Conservation (phyloP, 805 yeast genomes). For the Tetrapisispora phaffii region DNA sequence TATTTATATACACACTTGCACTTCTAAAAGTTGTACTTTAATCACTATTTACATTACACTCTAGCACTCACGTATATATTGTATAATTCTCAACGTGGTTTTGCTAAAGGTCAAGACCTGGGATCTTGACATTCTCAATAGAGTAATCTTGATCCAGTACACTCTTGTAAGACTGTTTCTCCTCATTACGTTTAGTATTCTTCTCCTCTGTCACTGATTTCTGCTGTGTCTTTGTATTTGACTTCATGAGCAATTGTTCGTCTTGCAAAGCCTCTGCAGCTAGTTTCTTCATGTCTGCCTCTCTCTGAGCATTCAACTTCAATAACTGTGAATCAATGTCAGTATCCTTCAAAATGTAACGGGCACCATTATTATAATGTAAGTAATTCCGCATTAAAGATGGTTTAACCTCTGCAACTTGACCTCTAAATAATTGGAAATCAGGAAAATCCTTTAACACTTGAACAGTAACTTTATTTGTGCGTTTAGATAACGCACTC, state of each 20-base stretch:
- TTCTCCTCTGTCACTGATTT: neutral
- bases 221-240: neutral
- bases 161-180: neutral
- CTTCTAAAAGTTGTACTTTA: too few relatives aligned
- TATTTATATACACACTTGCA: too few relatives aligned
- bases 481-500: conserved; percentile 41
- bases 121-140: conserved; percentile 8
- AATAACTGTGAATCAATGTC: conserved; percentile 19
- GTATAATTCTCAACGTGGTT: neutral
- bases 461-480: conserved; percentile 58
- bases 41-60: neutral
- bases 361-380: conserved; percentile 64
- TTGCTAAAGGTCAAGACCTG: conserved; percentile 7
- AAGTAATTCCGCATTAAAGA: conserved; percentile 74
- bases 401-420: conserved; percentile 65
- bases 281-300: conserved; percentile 1
- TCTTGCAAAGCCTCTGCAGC: neutral
- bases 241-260: neutral
- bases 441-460: conserved; percentile 56
- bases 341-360: conserved; percentile 40
- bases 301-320: conserved; percentile 7
- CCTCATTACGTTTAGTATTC: neutral
- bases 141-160: conserved; percentile 3
- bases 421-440: conserved; percentile 54
- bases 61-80: neutral